These are phyloP conservation scores for Arthrobotrys entomopaga DNA, from an alignment of 2,329 filamentous ascomycete genomes.

Conservation along the genomic window DNA sequence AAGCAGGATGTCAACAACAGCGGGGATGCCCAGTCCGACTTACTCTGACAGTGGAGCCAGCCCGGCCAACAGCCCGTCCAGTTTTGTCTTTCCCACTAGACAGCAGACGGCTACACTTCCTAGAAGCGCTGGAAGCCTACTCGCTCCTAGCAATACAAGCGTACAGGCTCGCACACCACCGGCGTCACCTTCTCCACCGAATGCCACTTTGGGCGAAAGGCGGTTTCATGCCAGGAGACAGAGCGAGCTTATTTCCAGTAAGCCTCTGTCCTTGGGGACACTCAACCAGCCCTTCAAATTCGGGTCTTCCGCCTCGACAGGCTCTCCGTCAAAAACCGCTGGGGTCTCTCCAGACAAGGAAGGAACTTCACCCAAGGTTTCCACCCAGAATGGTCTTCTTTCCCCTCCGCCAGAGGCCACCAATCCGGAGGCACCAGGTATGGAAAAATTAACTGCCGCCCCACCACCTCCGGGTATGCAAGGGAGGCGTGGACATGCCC, in stretches of 20 bases:
- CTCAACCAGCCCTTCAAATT: conserved; percentile 51
- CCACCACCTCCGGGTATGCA: conserved; percentile 50
- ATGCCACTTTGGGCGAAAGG: conserved; percentile 45
- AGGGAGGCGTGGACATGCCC: conserved; percentile 50
- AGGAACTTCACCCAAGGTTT: conserved; percentile 31
- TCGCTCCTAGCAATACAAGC: conserved; percentile 26
- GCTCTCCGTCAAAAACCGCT: conserved; percentile 34
- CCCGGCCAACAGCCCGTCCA: conserved; percentile 39
- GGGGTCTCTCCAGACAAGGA: conserved; percentile 36
- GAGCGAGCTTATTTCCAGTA: conserved; percentile 37
- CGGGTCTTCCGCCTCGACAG: conserved; percentile 17
- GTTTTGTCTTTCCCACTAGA: conserved; percentile 47
- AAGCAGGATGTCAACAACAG: conserved; percentile 21
- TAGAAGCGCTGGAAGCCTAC: conserved; percentile 30
- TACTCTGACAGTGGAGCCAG: conserved; percentile 46
- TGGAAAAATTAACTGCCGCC: conserved; percentile 42
- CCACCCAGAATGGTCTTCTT: conserved; percentile 50
- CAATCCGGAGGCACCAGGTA: conserved; percentile 21
- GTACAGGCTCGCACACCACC: conserved; percentile 37
- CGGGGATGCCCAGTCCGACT: conserved; percentile 50
- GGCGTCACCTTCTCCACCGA: conserved; percentile 40
- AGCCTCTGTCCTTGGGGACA: conserved; percentile 43
- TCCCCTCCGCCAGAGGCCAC: conserved; percentile 43
- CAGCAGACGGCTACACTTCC: conserved; percentile 46
- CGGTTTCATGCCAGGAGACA: conserved; percentile 48